Evolutionary conservation across 495 filamentous ascomycete genomes (phyloP).

Genomic region (Aspergillus kassunensis): DNA sequence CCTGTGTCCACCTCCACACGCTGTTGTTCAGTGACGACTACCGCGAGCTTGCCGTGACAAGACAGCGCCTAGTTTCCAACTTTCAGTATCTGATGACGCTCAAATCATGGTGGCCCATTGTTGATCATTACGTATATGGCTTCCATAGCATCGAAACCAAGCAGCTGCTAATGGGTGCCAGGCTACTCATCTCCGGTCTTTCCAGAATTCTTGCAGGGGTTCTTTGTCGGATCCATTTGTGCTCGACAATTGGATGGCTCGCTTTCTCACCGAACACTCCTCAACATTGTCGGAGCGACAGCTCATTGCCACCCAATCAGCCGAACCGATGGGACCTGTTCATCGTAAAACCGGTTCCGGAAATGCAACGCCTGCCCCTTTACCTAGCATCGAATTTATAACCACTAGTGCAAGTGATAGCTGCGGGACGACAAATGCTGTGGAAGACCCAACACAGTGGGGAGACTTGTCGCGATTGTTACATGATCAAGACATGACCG

Average conservation of each 20-base stretch:
- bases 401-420: not conserved
- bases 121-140: slow-evolving; percentile 17
- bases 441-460: not conserved
- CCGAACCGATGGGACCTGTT: not conserved
- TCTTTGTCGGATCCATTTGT: slow-evolving; percentile 22
- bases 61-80: slow-evolving; percentile 19
- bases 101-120: slow-evolving; percentile 21
- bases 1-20: slow-evolving; percentile 25
- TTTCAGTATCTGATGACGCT: slow-evolving; percentile 23
- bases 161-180: slow-evolving; percentile 5
- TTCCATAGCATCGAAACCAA: not conserved
- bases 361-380: not conserved
- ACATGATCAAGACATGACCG: slow-evolving; percentile 13
- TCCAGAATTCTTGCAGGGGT: slow-evolving; percentile 19
- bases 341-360: not conserved
- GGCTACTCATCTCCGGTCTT: slow-evolving; percentile 18
- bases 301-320: not conserved
- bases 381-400: not conserved
- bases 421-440: not conserved
- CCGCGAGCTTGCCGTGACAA: slow-evolving; percentile 12
- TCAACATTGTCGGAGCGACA: slow-evolving; percentile 14
- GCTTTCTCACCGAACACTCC: slow-evolving; percentile 23
- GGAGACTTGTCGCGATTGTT: slow-evolving; percentile 8
- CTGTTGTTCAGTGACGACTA: slow-evolving; percentile 18
- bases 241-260: slow-evolving; percentile 27